These are phyloP conservation scores for Parathielavia appendiculata DNA, from an alignment of 495 filamentous ascomycete genomes.

Conservation along the genomic window DNA sequence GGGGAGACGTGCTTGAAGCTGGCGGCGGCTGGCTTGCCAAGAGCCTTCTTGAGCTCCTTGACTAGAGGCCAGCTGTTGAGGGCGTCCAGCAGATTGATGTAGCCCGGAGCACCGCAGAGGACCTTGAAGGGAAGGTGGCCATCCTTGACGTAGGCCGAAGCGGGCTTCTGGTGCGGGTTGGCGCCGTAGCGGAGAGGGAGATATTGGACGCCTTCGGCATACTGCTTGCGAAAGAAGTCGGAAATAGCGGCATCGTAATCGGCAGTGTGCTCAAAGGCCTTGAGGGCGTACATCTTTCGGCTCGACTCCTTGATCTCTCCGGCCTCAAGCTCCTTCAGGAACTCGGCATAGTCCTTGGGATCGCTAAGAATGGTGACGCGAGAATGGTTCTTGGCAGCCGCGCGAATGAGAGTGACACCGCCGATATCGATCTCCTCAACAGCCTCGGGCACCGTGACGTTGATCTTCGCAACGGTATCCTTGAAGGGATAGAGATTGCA, in stretches of 20 bases:
- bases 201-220: constrained; percentile 81
- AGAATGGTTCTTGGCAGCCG: constrained; percentile 94
- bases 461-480: constrained; percentile 92
- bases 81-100: constrained; percentile 94
- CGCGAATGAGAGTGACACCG: constrained; percentile 91
- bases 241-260: constrained; percentile 94
- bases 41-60: constrained; percentile 87
- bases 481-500: constrained; percentile 99
- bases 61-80: constrained; percentile 96
- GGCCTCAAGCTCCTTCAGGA: constrained; percentile 80
- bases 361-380: constrained; percentile 94
- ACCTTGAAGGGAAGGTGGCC: constrained; percentile 90
- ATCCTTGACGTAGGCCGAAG: constrained; percentile 69
- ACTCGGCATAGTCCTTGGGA: constrained; percentile 86
- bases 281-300: constrained; percentile 83
- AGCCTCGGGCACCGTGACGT: constrained; percentile 91
- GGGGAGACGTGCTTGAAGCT: constrained; percentile 99
- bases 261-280: constrained; percentile 98
- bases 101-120: constrained; percentile 85
- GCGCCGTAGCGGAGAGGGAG: constrained; percentile 85
- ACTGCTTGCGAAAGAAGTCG: constrained; percentile 95
- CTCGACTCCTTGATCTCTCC: constrained; percentile 79
- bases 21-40: constrained; percentile 85
- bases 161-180: constrained; percentile 97
- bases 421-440: constrained; percentile 99